Conservation (phyloP, 257 asterid species). For the Solanum phureja region DNA sequence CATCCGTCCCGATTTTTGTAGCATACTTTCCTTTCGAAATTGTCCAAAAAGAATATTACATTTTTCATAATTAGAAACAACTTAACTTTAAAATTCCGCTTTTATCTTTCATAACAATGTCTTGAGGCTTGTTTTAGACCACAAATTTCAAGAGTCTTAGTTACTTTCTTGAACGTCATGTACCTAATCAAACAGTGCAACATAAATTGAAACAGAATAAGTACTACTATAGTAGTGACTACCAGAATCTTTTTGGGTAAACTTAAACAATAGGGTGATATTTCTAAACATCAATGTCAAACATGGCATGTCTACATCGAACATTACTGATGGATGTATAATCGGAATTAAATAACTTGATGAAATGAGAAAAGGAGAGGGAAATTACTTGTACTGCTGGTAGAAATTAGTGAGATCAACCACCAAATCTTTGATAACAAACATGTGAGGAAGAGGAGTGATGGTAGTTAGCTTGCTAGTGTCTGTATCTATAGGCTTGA, state of each 20-base stretch:
- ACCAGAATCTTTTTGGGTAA: background rate
- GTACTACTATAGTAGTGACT: background rate
- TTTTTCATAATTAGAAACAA: background rate
- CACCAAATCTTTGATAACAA: conserved; percentile 68
- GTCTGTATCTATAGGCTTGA: conserved; percentile 49
- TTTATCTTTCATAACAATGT: background rate
- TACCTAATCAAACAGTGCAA: background rate
- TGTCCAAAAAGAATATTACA: background rate
- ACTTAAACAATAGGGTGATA: background rate
- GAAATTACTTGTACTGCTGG: conserved; percentile 62
- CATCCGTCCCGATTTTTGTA: background rate
- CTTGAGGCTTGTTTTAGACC: background rate
- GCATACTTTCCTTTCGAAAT: background rate
- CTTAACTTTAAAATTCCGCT: background rate
- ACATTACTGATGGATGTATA: background rate
- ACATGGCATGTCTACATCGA: background rate
- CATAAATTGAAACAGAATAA: background rate
- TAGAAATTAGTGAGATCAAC: conserved; percentile 72
- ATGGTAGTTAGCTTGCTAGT: conserved; percentile 32
- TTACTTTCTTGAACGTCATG: background rate
- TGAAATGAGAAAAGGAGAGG: background rate
- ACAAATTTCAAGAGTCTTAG: background rate
- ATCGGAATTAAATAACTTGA: background rate
- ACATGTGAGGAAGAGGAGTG: conserved; percentile 81
- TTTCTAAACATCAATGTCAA: background rate